phyloP scores from a whole-genome alignment of 192 early-diverging fungal species.

The Podila clonocystis region DNA sequence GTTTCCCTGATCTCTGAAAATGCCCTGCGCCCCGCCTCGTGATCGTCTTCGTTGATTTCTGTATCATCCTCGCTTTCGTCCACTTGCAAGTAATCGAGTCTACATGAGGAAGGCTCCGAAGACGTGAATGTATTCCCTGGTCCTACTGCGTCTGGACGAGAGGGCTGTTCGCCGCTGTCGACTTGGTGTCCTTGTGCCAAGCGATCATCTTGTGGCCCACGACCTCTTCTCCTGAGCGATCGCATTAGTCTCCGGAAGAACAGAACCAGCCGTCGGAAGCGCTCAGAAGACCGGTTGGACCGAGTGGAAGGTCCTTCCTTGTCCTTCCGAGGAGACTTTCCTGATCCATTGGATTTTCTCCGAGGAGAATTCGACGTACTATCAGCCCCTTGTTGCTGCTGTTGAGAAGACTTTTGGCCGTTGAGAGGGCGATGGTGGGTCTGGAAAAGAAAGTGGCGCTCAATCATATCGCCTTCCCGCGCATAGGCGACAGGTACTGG shows the following conservation, averaged over 20 bases:
- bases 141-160: neutral
- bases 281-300: neutral
- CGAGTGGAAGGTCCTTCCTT: no score
- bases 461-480: neutral
- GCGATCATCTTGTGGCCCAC: neutral
- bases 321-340: no score
- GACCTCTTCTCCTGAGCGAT: neutral
- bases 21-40: neutral
- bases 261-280: neutral
- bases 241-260: neutral
- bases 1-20: neutral
- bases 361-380: neutral
- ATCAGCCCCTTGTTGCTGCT: neutral
- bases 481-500: neutral
- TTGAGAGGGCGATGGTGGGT: conserved; percentile 21
- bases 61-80: neutral
- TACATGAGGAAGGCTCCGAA: neutral
- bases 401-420: neutral
- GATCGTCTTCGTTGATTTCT: neutral
- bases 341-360: neutral
- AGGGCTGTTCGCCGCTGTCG: no score
- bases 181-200: neutral
- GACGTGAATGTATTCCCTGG: neutral
- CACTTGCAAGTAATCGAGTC: neutral
- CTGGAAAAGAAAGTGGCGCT: conserved; percentile 26